Conservation (phyloP, 768 basidiomycete genomes). For the Rhodocollybia butyracea region DNA sequence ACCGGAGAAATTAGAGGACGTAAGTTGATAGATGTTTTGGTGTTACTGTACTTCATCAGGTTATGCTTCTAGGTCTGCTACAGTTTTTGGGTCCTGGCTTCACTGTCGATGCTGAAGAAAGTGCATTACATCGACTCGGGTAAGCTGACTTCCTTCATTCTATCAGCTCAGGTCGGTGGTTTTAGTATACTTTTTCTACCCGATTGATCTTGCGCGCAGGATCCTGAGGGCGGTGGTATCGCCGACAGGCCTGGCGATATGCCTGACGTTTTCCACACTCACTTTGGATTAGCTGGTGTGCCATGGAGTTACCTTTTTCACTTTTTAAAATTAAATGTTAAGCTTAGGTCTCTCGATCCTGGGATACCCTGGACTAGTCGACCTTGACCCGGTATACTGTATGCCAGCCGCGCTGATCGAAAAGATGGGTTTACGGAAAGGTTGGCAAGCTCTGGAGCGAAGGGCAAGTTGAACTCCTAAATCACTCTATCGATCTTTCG, state of each 20-base stretch:
- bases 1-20: conserved; percentile 97
- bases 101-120: conserved; percentile 80
- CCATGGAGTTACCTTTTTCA: too few relatives aligned
- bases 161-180: conserved; percentile 73
- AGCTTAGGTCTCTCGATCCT: conserved; percentile 76
- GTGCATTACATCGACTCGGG: conserved; percentile 85
- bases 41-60: background rate
- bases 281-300: conserved; percentile 85
- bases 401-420: conserved; percentile 84
- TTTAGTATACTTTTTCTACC: conserved; percentile 2
- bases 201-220: conserved; percentile 41
- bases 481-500: too few relatives aligned
- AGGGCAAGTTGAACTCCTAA: conserved; percentile 9
- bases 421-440: conserved; percentile 63
- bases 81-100: conserved; percentile 93
- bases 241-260: conserved; percentile 92
- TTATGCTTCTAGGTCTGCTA: conserved; percentile 79
- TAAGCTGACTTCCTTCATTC: conserved; percentile 76
- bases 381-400: conserved; percentile 94
- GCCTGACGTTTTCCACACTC: conserved; percentile 96
- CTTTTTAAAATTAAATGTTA: too few relatives aligned
- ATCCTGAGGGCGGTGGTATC: conserved; percentile 87
- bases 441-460: conserved; percentile 55
- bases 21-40: conserved; percentile 33
- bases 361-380: conserved; percentile 79